Evolutionary conservation across 2,329 filamentous ascomycete genomes (phyloP).

Genomic region (Pseudogymnoascus sp.): DNA sequence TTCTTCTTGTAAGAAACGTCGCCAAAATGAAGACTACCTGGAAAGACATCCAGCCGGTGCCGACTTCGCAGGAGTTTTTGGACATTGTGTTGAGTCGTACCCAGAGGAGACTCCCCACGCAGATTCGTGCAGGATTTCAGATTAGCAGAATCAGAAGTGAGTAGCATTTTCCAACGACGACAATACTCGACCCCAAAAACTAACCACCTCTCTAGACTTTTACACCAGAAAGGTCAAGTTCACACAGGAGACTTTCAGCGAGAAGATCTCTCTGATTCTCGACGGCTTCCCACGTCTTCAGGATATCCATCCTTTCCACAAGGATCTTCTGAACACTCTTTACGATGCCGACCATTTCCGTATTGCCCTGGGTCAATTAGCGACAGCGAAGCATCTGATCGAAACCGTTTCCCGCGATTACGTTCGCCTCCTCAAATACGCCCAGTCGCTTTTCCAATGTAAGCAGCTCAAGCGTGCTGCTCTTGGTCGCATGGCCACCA

Average conservation of each 20-base stretch:
- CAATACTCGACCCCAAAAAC: slow-evolving; percentile 11
- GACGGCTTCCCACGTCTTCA: slow-evolving; percentile 87
- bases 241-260: slow-evolving; percentile 90
- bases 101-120: slow-evolving; percentile 85
- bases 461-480: slow-evolving; percentile 97
- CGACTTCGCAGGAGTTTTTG: slow-evolving; percentile 89
- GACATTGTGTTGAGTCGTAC: slow-evolving; percentile 94
- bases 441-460: slow-evolving; percentile 94
- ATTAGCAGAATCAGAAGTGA: slow-evolving; percentile 77
- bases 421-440: slow-evolving; percentile 91
- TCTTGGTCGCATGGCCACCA: slow-evolving; percentile 95
- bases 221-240: slow-evolving; percentile 98
- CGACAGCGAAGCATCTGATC: slow-evolving; percentile 91
- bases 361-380: slow-evolving; percentile 91
- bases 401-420: slow-evolving; percentile 96
- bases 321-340: slow-evolving; percentile 81
- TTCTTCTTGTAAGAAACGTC: slow-evolving; percentile 7
- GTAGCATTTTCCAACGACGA: slow-evolving; percentile 10
- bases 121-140: slow-evolving; percentile 93
- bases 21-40: slow-evolving; percentile 53
- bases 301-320: slow-evolving; percentile 93
- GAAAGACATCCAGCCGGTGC: slow-evolving; percentile 79
- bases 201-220: slow-evolving; percentile 52
- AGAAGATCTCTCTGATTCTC: slow-evolving; percentile 85
- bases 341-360: slow-evolving; percentile 98